phyloP scores from a whole-genome alignment of 495 filamentous ascomycete genomes.

The Hypoxylon fragiforme region DNA sequence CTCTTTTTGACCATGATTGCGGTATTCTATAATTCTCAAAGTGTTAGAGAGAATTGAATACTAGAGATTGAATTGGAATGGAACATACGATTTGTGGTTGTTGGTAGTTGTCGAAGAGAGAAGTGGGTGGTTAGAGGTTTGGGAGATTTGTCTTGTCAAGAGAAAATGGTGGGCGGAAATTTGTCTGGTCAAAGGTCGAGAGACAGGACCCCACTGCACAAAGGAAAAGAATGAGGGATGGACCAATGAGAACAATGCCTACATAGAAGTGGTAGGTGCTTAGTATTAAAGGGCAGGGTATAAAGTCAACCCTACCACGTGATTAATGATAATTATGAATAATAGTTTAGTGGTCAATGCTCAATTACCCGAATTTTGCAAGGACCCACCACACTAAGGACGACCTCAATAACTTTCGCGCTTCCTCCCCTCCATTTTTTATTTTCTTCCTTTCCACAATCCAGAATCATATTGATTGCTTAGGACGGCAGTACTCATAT shows the following conservation, averaged over 20 bases:
- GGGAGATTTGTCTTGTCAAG: neutral
- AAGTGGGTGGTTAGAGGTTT: conserved; percentile 23
- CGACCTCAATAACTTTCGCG: conserved; percentile 1
- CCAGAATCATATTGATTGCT: conserved; percentile 55
- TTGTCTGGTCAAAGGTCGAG: conserved; percentile 1
- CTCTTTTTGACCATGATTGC: conserved; percentile 99
- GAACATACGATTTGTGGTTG: conserved; percentile 28
- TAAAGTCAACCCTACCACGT: conserved; percentile 39
- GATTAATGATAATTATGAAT: conserved; percentile 1
- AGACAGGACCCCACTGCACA: conserved; percentile 11
- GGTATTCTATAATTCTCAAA: conserved; percentile 48
- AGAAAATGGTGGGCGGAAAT: conserved; percentile 22
- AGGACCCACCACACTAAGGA: conserved; percentile 14
- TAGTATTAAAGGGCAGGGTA: too few species aligned
- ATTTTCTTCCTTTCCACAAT: conserved; percentile 12
- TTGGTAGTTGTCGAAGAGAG: conserved; percentile 34
- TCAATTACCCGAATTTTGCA: conserved; percentile 4
- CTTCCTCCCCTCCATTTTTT: conserved; percentile 17
- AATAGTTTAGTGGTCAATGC: neutral
- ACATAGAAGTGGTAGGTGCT: too few species aligned
- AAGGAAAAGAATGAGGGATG: neutral
- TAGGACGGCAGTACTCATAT: conserved; percentile 56
- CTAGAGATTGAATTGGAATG: neutral
- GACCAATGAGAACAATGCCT: conserved; percentile 21
- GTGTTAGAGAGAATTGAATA: too few species aligned